phyloP scores from a whole-genome alignment of 768 basidiomycete genomes.

The Hericium alpestre region DNA sequence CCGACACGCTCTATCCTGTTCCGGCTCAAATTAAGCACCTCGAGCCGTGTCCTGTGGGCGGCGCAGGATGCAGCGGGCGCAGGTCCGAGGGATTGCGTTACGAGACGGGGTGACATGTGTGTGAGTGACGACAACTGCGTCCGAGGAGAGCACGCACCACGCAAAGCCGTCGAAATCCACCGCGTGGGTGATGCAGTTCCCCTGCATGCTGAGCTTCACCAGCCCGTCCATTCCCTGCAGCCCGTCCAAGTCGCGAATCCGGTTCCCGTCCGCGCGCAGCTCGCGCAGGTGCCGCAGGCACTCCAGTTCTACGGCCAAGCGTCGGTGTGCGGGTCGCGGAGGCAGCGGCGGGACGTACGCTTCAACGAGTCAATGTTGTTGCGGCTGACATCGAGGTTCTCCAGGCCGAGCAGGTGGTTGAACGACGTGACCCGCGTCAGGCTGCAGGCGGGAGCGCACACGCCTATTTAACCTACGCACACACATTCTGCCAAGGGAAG shows the following conservation, averaged over 20 bases:
- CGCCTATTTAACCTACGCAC: neutral
- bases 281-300: conserved; percentile 82
- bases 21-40: conserved; percentile 72
- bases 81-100: too few relatives aligned
- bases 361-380: conserved; percentile 83
- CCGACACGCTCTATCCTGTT: conserved; percentile 54
- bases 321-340: conserved; percentile 8
- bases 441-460: conserved; percentile 26
- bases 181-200: conserved; percentile 48
- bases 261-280: conserved; percentile 82
- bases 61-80: neutral
- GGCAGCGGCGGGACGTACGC: conserved; percentile 34
- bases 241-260: conserved; percentile 62
- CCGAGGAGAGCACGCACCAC: conserved; percentile 45
- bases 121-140: conserved; percentile 11
- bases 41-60: conserved; percentile 39
- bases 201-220: conserved; percentile 71
- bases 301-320: conserved; percentile 51
- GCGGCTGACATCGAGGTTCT: conserved; percentile 81
- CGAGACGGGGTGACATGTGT: conserved; percentile 9
- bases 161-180: conserved; percentile 51
- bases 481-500: neutral
- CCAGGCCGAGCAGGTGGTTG: conserved; percentile 74
- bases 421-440: conserved; percentile 84
- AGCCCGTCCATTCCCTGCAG: conserved; percentile 73